A percentile compares a stretch with the other conserved stretches of the same genome.
These are phyloP conservation scores for Mycena sp. DNA, from an alignment of 1,284 basidiomycete genomes.

Conservation along the genomic window DNA sequence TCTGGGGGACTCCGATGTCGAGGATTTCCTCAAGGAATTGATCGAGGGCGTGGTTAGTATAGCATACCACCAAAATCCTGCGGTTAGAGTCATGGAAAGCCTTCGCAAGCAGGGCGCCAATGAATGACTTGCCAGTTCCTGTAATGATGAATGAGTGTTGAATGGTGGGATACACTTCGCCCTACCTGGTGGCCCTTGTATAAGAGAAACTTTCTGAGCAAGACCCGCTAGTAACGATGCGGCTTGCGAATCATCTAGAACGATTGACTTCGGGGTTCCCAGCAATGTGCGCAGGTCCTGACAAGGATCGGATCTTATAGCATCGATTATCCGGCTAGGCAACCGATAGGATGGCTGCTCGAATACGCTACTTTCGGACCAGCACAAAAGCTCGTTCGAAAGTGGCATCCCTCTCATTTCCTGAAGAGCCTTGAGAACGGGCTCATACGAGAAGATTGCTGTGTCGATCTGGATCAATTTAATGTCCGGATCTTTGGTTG, in stretches of 20 bases:
- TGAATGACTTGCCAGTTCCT: conserved; percentile 78
- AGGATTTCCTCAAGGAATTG: conserved; percentile 69
- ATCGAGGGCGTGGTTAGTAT: conserved; percentile 74
- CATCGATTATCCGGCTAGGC: conserved; percentile 40
- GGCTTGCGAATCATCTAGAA: conserved; percentile 61
- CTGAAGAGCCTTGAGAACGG: conserved; percentile 63
- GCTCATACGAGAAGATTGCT: conserved; percentile 69
- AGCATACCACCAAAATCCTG: conserved; percentile 70
- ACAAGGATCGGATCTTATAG: conserved; percentile 44
- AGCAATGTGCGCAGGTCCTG: conserved; percentile 55
- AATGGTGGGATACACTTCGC: too few relatives aligned
- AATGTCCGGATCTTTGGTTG: conserved; percentile 40
- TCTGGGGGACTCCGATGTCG: conserved; percentile 61
- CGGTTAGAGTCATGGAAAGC: conserved; percentile 56
- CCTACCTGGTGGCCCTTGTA: conserved; percentile 77
- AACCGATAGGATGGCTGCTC: conserved; percentile 7
- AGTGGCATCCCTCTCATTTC: conserved; percentile 54
- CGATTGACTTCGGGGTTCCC: conserved; percentile 46
- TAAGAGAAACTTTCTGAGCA: conserved; percentile 62
- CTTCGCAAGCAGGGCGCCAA: conserved; percentile 70
- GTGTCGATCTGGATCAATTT: conserved; percentile 67
- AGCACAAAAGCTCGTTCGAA: conserved; percentile 59
- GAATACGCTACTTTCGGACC: conserved; percentile 42
- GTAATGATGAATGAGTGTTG: not conserved
- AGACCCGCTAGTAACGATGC: conserved; percentile 60